Percentiles rank a stretch among this genome's conserved stretches.
Conservation (phyloP, 1,284 basidiomycete genomes). For the Apiotrichum sp. region DNA sequence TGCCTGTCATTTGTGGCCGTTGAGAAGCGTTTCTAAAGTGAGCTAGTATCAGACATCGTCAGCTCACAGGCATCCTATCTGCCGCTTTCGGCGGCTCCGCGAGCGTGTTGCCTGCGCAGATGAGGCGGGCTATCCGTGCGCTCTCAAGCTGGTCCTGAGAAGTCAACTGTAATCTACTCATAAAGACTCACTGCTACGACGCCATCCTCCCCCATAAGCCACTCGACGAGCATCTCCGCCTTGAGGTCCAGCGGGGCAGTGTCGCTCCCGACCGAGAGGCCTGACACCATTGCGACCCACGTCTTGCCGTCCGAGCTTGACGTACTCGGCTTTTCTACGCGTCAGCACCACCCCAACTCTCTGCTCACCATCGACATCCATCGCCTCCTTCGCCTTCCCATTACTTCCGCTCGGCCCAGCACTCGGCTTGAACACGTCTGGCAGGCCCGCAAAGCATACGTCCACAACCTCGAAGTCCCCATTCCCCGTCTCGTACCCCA, state of each 20-base stretch:
- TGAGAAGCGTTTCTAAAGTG: slow-evolving; percentile 48
- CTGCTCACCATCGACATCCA: slow-evolving; percentile 20
- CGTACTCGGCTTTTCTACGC: too few species aligned
- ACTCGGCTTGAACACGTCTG: slow-evolving; percentile 52
- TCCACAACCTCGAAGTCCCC: slow-evolving; percentile 95
- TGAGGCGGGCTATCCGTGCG: slow-evolving; percentile 67
- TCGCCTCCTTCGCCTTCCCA: slow-evolving; percentile 9
- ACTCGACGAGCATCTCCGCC: slow-evolving; percentile 77
- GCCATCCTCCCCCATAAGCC: slow-evolving; percentile 77
- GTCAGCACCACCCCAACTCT: not conserved
- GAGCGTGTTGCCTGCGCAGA: slow-evolving; percentile 82
- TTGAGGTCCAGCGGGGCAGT: slow-evolving; percentile 62
- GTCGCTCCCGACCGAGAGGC: slow-evolving; percentile 59
- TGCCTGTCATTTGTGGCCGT: slow-evolving; percentile 52
- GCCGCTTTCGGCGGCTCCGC: slow-evolving; percentile 50
- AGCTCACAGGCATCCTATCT: slow-evolving; percentile 52
- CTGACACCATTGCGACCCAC: slow-evolving; percentile 81
- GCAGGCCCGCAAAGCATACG: slow-evolving; percentile 74
- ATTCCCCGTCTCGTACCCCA: slow-evolving; percentile 79
- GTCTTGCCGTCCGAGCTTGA: slow-evolving; percentile 47
- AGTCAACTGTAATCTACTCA: not conserved
- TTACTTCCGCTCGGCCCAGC: slow-evolving; percentile 40
- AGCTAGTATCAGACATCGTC: slow-evolving; percentile 25
- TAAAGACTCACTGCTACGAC: slow-evolving; percentile 51
- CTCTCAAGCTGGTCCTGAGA: slow-evolving; percentile 58